A percentile compares a stretch with the other conserved stretches of the same genome.
phyloP scores from a whole-genome alignment of 176 grass and related monocot genomes.

The Triticum timopheevii region DNA sequence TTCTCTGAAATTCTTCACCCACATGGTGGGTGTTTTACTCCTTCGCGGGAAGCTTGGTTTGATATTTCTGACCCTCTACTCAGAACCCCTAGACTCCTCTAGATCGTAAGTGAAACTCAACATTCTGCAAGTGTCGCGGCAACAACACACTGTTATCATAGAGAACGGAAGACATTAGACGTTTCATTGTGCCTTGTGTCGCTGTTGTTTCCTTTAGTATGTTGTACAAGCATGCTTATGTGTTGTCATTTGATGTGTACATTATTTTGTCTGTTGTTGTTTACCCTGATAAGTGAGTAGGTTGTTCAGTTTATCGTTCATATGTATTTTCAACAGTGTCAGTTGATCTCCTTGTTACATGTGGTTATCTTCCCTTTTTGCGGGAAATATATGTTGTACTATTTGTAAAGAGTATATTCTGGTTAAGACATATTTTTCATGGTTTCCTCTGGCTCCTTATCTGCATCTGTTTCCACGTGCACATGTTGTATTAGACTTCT shows the following conservation, averaged over 20 bases:
- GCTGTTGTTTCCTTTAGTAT: background rate
- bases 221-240: background rate
- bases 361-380: background rate
- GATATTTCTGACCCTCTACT: background rate
- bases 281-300: background rate
- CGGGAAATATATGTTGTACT: no score
- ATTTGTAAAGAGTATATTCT: background rate
- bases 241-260: background rate
- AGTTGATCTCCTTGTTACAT: no score
- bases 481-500: background rate
- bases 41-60: background rate
- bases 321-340: background rate
- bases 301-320: background rate
- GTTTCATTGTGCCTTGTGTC: background rate
- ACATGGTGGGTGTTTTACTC: background rate
- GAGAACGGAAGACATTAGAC: background rate
- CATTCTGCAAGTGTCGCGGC: background rate
- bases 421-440: slow-evolving; percentile 26
- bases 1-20: background rate
- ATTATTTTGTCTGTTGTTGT: background rate
- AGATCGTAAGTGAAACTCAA: background rate
- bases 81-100: background rate
- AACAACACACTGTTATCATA: background rate
- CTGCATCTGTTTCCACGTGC: slow-evolving; percentile 27
- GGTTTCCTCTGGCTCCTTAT: slow-evolving; percentile 10